These are phyloP conservation scores for Arthroderma sp. DNA, from an alignment of 2,329 filamentous ascomycete species.

Conservation along the genomic window DNA sequence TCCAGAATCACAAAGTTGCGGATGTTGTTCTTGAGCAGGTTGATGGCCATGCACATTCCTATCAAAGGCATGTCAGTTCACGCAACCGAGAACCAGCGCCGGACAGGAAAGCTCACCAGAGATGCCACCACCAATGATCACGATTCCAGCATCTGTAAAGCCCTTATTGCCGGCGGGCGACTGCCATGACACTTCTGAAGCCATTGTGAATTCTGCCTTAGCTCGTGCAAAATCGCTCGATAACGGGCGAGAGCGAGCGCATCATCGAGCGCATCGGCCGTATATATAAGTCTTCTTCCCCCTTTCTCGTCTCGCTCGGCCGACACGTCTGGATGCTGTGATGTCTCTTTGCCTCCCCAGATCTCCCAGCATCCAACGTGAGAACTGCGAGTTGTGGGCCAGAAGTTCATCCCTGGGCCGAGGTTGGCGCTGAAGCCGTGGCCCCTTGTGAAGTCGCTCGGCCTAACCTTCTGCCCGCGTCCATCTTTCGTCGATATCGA, in stretches of 20 bases:
- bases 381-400: not conserved
- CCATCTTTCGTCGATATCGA: not conserved
- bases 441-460: not conserved
- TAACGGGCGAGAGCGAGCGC: not conserved
- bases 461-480: not conserved
- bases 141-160: constrained; percentile 42
- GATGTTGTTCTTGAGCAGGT: constrained; percentile 41
- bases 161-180: constrained; percentile 33
- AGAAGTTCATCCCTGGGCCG: not conserved
- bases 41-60: constrained; percentile 47
- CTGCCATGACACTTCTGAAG: not conserved
- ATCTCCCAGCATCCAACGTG: not conserved
- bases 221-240: not conserved
- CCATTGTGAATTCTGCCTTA: not conserved
- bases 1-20: constrained; percentile 46
- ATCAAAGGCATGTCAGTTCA: not conserved
- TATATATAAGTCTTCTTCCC: not conserved
- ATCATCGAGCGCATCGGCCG: not conserved
- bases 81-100: not conserved
- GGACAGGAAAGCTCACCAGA: constrained; percentile 29
- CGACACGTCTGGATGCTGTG: not conserved
- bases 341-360: not conserved
- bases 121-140: constrained; percentile 47
- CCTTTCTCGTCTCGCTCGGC: not conserved
- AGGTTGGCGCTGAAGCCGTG: not conserved